Evolutionary conservation across 2,329 filamentous ascomycete genomes (phyloP), one percentile per base, ranked within the genome.

Genomic region (Macrophomina pseudophaseolina): DNA sequence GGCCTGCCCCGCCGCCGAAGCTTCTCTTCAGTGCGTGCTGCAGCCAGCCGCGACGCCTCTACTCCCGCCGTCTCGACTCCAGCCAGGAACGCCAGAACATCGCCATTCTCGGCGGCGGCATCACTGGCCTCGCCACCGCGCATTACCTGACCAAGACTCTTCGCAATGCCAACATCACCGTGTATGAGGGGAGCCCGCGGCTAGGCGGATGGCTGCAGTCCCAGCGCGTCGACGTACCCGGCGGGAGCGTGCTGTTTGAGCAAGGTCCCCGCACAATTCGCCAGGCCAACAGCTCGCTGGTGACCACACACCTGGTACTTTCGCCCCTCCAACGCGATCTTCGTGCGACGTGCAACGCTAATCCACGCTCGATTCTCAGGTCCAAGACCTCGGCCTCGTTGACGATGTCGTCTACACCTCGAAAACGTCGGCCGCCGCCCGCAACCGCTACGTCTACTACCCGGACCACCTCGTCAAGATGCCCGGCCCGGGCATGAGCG

Each of bases 151-250:
- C 88, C 12, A 87, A 87, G 70, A 83, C 89, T 72, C 85, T 91
- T n/a, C 87, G 89, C 4, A 83, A 85, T 66, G 84, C 88, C 40
- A 87, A 88, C 62, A 88, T 99, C 73, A 95, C 91, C 0, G 75
- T 99, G 9, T 97, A 93, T 78, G 95, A 99, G 77, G 85, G 86
- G 23, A 85, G 83, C 33, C 76, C 86, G 28, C 84, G 88, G 23
- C 77, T 94, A 0, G 95, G 95, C 51, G 95, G 95, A 53, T 98
- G 94, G 94, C 83, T 98, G 48, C 81, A 88, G 69, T 93, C 91
- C 1, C 85, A 89, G 70, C 81, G 80, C 60, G 83, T 91, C 12
- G 77, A 86, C 1, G 86, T 91, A 9, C 83, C 85, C 44, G 91
- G 87, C 16, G 83, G 84, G 28, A 79, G 84, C 44, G 86, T 97